phyloP scores from a whole-genome alignment of 1,284 basidiomycete species.

The Moniliophthora roreri region DNA sequence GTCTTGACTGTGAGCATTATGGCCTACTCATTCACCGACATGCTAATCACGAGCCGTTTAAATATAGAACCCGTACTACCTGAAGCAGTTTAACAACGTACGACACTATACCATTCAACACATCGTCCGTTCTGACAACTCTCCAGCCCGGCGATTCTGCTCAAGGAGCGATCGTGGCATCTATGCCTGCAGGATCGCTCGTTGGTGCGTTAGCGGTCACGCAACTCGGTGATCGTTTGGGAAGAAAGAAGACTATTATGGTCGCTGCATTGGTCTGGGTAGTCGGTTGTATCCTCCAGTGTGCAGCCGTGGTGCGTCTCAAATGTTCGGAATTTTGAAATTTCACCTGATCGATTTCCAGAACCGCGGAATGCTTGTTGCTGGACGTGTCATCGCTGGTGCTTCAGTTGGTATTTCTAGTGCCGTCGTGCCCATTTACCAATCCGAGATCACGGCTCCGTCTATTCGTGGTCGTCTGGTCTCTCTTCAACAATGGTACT shows the following conservation, averaged over 20 bases:
- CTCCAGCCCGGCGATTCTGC: slow-evolving; percentile 46
- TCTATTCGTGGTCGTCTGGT: slow-evolving; percentile 3
- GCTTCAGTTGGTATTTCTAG: not conserved
- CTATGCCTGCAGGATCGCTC: slow-evolving; percentile 75
- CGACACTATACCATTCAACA: slow-evolving; percentile 17
- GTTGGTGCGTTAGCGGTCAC: slow-evolving; percentile 61
- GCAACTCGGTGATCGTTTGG: slow-evolving; percentile 61
- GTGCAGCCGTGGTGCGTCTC: slow-evolving; percentile 31
- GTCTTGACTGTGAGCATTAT: slow-evolving; percentile 56
- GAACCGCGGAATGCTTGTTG: not conserved
- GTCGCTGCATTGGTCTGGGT: slow-evolving; percentile 69
- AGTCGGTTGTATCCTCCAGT: not conserved
- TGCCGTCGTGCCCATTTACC: not conserved
- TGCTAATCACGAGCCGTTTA: not conserved
- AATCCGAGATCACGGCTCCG: not conserved
- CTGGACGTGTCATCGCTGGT: slow-evolving; percentile 2
- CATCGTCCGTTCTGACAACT: not conserved
- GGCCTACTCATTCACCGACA: not conserved
- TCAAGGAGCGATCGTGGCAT: slow-evolving; percentile 73
- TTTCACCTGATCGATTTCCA: not conserved
- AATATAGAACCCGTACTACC: slow-evolving; percentile 57
- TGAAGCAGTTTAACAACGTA: slow-evolving; percentile 47
- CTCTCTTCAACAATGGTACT: slow-evolving; percentile 72
- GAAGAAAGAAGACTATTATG: slow-evolving; percentile 66
- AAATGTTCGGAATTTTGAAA: not conserved